These are phyloP conservation scores for Thermoascus crustaceus DNA, from an alignment of 2,329 filamentous ascomycete species.

Conservation along the genomic window DNA sequence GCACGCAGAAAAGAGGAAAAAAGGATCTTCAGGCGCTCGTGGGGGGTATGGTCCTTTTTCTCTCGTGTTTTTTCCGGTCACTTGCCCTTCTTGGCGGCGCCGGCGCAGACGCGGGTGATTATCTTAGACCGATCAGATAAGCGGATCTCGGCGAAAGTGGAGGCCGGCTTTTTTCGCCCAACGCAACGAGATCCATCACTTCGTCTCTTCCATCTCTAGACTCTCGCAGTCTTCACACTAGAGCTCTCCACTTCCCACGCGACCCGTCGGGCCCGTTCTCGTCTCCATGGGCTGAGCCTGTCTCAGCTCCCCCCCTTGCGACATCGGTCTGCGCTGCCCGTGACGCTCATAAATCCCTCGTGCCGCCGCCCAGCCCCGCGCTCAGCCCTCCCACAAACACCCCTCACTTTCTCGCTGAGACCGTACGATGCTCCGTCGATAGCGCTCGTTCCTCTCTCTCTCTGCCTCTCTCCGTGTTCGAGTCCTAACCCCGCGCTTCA, in stretches of 20 bases:
- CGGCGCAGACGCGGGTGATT: constrained; percentile 15
- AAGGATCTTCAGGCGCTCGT: too few relatives aligned
- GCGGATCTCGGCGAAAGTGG: constrained; percentile 29
- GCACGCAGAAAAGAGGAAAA: too few relatives aligned
- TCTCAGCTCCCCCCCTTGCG: neutral
- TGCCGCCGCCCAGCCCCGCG: neutral
- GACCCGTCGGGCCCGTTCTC: neutral
- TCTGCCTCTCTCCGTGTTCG: constrained; percentile 4
- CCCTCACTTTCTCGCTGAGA: neutral
- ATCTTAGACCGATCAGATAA: constrained; percentile 39
- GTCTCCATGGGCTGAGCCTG: neutral
- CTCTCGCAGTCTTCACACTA: too few relatives aligned
- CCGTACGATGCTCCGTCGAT: constrained; percentile 22
- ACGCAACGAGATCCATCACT: too few relatives aligned
- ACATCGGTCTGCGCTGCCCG: neutral
- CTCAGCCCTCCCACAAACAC: neutral
- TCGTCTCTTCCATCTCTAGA: too few relatives aligned
- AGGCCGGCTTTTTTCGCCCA: constrained; percentile 1
- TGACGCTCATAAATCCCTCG: constrained; percentile 1
- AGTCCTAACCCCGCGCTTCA: too few relatives aligned
- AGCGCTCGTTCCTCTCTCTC: constrained; percentile 8
- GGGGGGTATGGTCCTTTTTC: neutral
- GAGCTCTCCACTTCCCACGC: too few relatives aligned
- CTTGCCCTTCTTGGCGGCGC: neutral
- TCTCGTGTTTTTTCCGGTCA: neutral